Base-by-base conservation (phyloP, 73 alveolate genomes). In the Paraurostyla sp. region DNA sequence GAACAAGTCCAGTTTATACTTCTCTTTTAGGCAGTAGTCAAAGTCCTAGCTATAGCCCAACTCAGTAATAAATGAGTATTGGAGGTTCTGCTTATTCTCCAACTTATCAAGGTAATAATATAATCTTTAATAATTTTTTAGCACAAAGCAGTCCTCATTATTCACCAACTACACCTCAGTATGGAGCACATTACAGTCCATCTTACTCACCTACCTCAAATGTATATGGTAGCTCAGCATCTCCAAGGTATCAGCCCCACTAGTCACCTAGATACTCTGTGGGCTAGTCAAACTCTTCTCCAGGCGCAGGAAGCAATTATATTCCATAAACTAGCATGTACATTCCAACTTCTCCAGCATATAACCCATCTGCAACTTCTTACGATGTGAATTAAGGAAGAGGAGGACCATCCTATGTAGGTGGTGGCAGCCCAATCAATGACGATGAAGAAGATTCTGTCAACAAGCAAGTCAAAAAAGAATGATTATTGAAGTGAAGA, bases 271-370 rank as follows among this genome's bases (percentile, higher is more conserved):
- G 88, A n/a, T 60, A 78, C 45, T 25, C 58, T 15, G 29, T 23
- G 22, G 56, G 46, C 84, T 33, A 25, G 29, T 38, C 76, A 0
- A 51, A 76, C 33, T 80, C 83, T 18, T 52, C 83, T 22, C 76
- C 63, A 69, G 56, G 48, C 29, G 80, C 63, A 69, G 56, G 48
- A 29, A 65, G 81, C 40, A 40, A 27, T 7, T 49, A 82, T 68
- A 65, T 11, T 41, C 46, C 56, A 3, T 68, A 46, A 22, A 15
- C 86, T 32, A n/a, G 81, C 50, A 29, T 40, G 43, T 91, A 91
- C 83, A 52, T 88, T n/a, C 96, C 94, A 0, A 62, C 94, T 13
- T 80, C 94, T 0, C 96, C 96, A 0, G 94, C 95, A 22, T 92
- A 92, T 89, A 50, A 88, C 56, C 91, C 94, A 40, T 6, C 58